Evolutionary conservation across 345 rosid genomes (phyloP).

Genomic region (Camelina hispida): DNA sequence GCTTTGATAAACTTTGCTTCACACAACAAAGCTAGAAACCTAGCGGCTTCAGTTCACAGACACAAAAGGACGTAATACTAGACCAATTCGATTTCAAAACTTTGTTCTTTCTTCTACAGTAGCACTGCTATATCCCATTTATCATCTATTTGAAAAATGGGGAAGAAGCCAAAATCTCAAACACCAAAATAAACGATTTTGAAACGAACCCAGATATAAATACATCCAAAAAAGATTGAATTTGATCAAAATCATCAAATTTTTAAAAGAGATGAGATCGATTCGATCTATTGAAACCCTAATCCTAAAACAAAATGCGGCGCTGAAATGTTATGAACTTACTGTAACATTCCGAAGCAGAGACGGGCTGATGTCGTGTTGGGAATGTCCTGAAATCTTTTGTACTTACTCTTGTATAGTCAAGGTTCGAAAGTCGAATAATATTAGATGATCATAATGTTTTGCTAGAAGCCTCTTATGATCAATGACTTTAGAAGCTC

Average conservation of each 20-base stretch:
- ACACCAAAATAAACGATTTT: background rate
- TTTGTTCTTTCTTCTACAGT: background rate
- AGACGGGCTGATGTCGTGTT: constrained; percentile 46
- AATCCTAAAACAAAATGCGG: background rate
- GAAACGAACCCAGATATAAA: background rate
- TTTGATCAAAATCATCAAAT: background rate
- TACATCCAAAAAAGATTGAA: background rate
- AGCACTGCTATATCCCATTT: background rate
- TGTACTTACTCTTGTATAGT: no score
- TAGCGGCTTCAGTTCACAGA: no score
- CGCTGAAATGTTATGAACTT: constrained; percentile 13
- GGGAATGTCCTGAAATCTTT: no score
- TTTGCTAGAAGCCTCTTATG: no score
- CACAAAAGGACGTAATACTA: no score
- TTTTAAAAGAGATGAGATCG: background rate
- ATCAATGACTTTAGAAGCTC: no score
- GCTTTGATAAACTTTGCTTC: constrained; percentile 23
- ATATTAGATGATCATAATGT: no score
- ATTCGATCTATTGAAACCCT: constrained; percentile 27
- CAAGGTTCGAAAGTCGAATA: no score
- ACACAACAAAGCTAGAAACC: no score
- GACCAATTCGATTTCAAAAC: background rate
- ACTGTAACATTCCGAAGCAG: constrained; percentile 48
- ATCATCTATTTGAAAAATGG: background rate
- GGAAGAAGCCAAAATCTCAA: background rate